phyloP scores from a whole-genome alignment of 2,329 filamentous ascomycete genomes.

The Alternaria sp. region DNA sequence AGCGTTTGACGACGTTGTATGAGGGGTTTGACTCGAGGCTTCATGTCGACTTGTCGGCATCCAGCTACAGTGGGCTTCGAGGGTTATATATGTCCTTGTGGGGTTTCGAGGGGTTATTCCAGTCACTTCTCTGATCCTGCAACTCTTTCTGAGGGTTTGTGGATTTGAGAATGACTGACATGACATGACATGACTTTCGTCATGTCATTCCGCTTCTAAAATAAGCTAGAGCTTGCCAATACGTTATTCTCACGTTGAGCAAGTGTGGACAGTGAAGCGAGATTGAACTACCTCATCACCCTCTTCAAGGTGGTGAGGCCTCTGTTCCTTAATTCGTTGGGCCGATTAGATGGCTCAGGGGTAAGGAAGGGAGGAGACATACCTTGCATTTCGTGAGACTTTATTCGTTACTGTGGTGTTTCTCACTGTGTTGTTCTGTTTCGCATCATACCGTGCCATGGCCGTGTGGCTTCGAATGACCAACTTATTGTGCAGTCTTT shows the following conservation, averaged over 20 bases:
- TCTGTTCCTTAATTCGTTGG: constrained; percentile 35
- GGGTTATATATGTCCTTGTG: constrained; percentile 21
- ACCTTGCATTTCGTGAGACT: constrained; percentile 8
- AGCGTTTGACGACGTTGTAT: constrained; percentile 12
- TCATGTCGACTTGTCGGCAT: constrained; percentile 11
- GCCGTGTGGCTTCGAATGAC: background rate
- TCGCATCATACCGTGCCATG: background rate
- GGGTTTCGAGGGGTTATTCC: background rate
- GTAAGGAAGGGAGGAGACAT: constrained; percentile 42
- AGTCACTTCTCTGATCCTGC: background rate
- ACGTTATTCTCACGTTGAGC: constrained; percentile 49
- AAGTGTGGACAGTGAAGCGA: constrained; percentile 57
- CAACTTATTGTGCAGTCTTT: background rate
- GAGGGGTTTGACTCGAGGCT: constrained; percentile 5
- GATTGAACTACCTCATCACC: constrained; percentile 39
- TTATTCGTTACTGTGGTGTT: background rate
- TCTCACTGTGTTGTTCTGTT: background rate
- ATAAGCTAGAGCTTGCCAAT: constrained; percentile 55
- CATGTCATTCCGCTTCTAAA: constrained; percentile 45
- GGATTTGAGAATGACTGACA: background rate
- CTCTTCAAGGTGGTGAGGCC: constrained; percentile 43
- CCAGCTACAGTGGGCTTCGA: constrained; percentile 17
- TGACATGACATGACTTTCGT: background rate
- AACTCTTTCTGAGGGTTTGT: background rate
- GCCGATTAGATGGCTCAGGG: constrained; percentile 37